Evolutionary conservation across 306 rosid genomes (phyloP).

Genomic region (Echinosophora koreensis): DNA sequence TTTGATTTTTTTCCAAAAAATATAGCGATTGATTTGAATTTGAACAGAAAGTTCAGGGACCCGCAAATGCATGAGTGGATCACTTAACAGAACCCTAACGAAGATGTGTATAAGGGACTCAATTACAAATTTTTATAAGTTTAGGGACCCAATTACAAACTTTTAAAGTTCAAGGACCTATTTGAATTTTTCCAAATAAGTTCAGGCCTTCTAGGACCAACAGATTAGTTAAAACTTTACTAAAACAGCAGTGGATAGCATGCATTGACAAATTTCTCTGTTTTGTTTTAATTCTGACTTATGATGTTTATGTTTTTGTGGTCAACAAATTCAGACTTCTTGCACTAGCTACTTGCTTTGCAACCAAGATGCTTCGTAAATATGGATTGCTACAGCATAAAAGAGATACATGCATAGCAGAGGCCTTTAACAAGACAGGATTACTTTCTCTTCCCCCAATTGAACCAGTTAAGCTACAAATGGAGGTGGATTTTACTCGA

Average conservation of each 20-base stretch:
- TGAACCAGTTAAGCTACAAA: conserved; percentile 55
- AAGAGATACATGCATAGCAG: conserved; percentile 53
- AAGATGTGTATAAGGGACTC: too few relatives aligned
- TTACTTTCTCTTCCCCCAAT: conserved; percentile 70
- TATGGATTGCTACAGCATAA: conserved; percentile 74
- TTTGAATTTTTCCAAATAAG: too few relatives aligned
- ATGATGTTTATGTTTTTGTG: conserved; percentile 41
- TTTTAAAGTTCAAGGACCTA: too few relatives aligned
- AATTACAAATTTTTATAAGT: too few relatives aligned
- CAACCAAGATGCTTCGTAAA: conserved; percentile 84
- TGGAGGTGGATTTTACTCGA: conserved; percentile 62
- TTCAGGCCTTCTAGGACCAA: too few relatives aligned
- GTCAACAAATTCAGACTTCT: conserved; percentile 75
- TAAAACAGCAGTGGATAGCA: conserved; percentile 24
- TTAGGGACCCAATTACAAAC: too few relatives aligned
- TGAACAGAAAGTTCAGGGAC: too few relatives aligned
- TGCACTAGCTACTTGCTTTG: conserved; percentile 79
- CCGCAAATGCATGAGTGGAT: too few relatives aligned
- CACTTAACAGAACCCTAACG: too few relatives aligned
- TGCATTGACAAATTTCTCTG: background rate
- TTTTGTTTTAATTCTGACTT: conserved; percentile 23
- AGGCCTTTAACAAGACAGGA: conserved; percentile 46
- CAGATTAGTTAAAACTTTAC: background rate
- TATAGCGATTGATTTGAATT: too few relatives aligned
- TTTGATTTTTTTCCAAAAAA: too few relatives aligned